A percentile compares a stretch with the other conserved stretches of the same genome.
These are phyloP conservation scores for Sporothrix brunneoviolacea DNA, from an alignment of 2,329 filamentous ascomycete species.

Conservation along the genomic window DNA sequence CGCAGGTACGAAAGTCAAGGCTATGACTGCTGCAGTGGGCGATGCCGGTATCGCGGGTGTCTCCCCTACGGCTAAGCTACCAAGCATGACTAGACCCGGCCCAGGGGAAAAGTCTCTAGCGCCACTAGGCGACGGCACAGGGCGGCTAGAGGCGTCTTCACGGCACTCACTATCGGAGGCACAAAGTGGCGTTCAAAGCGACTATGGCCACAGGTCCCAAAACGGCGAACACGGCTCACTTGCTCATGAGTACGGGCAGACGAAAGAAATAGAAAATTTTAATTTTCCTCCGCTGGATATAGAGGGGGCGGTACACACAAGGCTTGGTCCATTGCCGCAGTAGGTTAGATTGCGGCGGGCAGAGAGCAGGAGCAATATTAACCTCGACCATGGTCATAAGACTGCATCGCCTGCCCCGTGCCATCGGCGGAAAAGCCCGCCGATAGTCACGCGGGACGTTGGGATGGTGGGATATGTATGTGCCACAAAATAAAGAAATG, in stretches of 20 bases:
- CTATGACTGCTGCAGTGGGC: background rate
- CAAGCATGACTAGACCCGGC: no score
- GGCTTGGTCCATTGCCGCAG: no score
- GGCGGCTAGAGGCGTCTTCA: background rate
- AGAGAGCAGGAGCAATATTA: no score
- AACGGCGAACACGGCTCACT: background rate
- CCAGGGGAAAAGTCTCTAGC: background rate
- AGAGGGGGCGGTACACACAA: no score
- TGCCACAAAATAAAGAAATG: no score
- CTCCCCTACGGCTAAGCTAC: background rate
- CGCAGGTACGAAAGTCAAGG: background rate
- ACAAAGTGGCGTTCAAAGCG: background rate
- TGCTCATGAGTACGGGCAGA: background rate
- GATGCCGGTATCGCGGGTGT: no score
- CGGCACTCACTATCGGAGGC: background rate
- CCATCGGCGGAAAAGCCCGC: no score
- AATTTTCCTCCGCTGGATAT: background rate
- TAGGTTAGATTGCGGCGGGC: no score
- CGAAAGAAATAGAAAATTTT: slow-evolving; percentile 3
- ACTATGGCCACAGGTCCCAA: background rate
- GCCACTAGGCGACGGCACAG: background rate
- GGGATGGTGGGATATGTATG: no score
- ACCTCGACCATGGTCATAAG: no score
- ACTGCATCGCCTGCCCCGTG: no score
- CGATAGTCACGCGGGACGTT: no score